phyloP scores from a whole-genome alignment of 2,329 filamentous ascomycete genomes.

The Penicillium expansum region DNA sequence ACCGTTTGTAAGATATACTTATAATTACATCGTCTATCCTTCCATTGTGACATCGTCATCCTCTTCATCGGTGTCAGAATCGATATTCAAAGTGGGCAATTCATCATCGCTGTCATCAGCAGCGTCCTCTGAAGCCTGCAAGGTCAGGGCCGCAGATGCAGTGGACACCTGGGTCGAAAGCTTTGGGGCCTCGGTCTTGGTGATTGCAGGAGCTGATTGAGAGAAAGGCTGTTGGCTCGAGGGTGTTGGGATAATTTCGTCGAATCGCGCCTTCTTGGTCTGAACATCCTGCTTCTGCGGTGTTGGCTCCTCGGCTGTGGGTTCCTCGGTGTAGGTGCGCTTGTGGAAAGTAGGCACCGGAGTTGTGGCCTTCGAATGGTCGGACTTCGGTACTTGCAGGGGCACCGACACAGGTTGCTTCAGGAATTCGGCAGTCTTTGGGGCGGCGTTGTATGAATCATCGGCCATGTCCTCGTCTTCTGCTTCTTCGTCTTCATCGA shows the following conservation, averaged over 20 bases:
- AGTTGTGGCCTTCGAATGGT: constrained; percentile 9
- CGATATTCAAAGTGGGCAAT: constrained; percentile 49
- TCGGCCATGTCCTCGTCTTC: constrained; percentile 24
- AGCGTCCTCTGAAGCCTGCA: constrained; percentile 16
- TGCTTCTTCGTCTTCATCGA: constrained; percentile 33
- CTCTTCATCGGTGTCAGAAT: constrained; percentile 48
- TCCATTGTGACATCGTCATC: constrained; percentile 36
- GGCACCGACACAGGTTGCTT: constrained; percentile 17
- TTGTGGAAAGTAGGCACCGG: constrained; percentile 23
- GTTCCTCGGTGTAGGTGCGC: constrained; percentile 30
- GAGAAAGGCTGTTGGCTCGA: constrained; percentile 6
- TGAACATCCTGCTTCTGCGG: constrained; percentile 18
- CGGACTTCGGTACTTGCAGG: constrained; percentile 14
- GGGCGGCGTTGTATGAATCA: constrained; percentile 11
- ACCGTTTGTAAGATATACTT: background rate
- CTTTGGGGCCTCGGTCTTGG: constrained; percentile 12
- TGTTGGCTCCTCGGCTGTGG: constrained; percentile 6
- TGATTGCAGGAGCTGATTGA: constrained; percentile 7
- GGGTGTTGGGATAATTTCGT: constrained; percentile 13
- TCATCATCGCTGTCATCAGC: constrained; percentile 49
- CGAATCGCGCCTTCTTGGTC: constrained; percentile 34
- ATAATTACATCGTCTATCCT: constrained; percentile 15
- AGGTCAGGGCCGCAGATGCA: constrained; percentile 8
- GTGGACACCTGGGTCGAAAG: constrained; percentile 6
- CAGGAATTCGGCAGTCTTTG: constrained; percentile 27